A percentile compares a stretch with the other conserved stretches of the same genome.
These are phyloP conservation scores for Skeletonema tropicum DNA, from an alignment of 108 stramenopile species.

Conservation along the genomic window DNA sequence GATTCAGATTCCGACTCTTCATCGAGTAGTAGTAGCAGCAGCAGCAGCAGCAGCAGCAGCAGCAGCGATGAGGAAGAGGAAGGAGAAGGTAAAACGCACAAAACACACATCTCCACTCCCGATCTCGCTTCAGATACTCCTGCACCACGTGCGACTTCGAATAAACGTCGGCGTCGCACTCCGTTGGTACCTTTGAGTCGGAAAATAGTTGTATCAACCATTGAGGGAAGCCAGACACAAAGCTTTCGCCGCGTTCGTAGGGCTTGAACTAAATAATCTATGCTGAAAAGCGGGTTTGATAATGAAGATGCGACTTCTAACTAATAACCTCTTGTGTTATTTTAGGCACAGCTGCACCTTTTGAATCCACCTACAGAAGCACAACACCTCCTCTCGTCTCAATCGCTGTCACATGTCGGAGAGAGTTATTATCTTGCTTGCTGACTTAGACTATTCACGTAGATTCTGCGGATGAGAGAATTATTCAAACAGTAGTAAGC, in stretches of 20 bases:
- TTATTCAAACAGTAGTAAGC: too few relatives aligned
- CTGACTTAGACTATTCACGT: too few relatives aligned
- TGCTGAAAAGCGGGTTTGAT: too few relatives aligned
- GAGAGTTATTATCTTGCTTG: too few relatives aligned
- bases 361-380: too few relatives aligned
- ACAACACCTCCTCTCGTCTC: too few relatives aligned
- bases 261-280: background rate
- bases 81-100: background rate
- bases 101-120: background rate
- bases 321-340: too few relatives aligned
- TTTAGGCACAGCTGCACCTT: too few relatives aligned
- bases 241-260: background rate
- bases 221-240: background rate
- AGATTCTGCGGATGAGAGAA: too few relatives aligned
- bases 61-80: background rate
- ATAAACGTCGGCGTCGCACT: conserved; percentile 25
- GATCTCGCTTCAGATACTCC: background rate
- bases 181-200: conserved; percentile 17
- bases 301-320: too few relatives aligned
- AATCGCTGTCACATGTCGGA: too few relatives aligned
- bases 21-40: background rate
- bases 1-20: background rate
- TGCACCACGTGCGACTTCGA: conserved; percentile 1
- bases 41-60: background rate
- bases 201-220: conserved; percentile 19